Evolutionary conservation across 2,329 filamentous ascomycete genomes (phyloP), one percentile per base, ranked within the genome.

Genomic region (Alternaria ventricosa): DNA sequence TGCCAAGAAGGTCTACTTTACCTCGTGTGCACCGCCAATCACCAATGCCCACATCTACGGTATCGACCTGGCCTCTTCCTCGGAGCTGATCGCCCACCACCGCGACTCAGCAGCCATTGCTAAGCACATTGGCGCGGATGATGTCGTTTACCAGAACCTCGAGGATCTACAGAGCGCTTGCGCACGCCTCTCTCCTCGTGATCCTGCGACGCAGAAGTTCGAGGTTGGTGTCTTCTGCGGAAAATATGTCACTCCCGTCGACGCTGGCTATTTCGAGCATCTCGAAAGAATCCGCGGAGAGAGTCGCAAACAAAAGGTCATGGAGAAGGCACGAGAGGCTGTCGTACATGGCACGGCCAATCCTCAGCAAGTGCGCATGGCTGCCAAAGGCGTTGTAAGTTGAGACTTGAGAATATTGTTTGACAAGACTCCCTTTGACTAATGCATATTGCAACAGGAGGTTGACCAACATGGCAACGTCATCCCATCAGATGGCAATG

Each of bases 201-300:
- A 87, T 64, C 82, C 83, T 33, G 78, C 87, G 71, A 84, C 84
- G 9, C 83, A 87, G 67, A 84, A 90, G 59, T 97, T 97, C 70
- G 95, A 98, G 77, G 89, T 96, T 3, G 94, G 95, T 57, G 94
- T 97, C 9, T 97, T 98, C 83, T 93, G 90, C 75, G 95, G 95
- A 49, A 88, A 89, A 67, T 97, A 97, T 80, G 86, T 92, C 65
- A 97, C 95, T 0, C 88, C 89, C 0, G 91, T 97, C 2, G 87
- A 90, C 1, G 86, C 89, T 7, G 89, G 87, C 41, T 97, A 97
- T 82, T 96, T 97, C 71, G 88, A 92, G 69, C 92, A 93, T 73
- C 84, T 96, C 6, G 90, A 92, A 80, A 83, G 86, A 62, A 81
- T 94, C 18, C 86, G 92, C 57, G 91, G 90, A 50, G 89, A 92